Conservation (phyloP, 257 asterid species). For the Leonotis leonurus region DNA sequence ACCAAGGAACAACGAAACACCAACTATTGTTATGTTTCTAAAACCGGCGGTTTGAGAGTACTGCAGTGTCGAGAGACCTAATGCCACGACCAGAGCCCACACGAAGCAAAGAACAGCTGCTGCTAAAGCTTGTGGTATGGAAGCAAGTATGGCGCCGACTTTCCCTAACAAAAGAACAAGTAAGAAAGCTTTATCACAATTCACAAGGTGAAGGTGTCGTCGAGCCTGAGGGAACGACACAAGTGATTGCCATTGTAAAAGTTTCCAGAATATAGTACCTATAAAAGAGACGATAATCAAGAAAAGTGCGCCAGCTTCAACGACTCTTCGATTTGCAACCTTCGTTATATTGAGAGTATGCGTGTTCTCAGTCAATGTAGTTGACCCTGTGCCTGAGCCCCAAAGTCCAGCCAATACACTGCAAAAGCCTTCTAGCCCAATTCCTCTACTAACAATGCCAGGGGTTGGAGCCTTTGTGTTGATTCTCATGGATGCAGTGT, state of each 20-base stretch:
- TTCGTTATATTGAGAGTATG: slow-evolving; percentile 71
- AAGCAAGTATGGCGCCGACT: slow-evolving; percentile 92
- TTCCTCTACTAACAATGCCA: slow-evolving; percentile 85
- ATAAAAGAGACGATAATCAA: slow-evolving; percentile 75
- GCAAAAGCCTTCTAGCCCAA: slow-evolving; percentile 91
- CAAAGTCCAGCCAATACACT: slow-evolving; percentile 92
- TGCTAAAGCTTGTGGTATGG: slow-evolving; percentile 93
- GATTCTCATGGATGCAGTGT: slow-evolving; percentile 58
- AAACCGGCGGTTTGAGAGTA: slow-evolving; percentile 68
- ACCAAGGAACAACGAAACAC: slow-evolving; percentile 86
- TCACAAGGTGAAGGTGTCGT: background rate
- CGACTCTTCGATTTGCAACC: slow-evolving; percentile 76
- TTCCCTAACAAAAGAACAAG: slow-evolving; percentile 48
- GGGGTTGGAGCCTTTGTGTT: slow-evolving; percentile 77
- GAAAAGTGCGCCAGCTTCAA: slow-evolving; percentile 72
- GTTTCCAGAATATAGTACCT: slow-evolving; percentile 36
- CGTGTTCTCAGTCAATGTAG: slow-evolving; percentile 82
- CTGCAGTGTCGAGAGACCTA: slow-evolving; percentile 79
- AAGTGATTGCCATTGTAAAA: background rate
- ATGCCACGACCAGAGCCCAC: slow-evolving; percentile 79
- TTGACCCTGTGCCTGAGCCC: slow-evolving; percentile 94
- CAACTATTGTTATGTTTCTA: slow-evolving; percentile 79
- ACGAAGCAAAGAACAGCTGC: slow-evolving; percentile 88
- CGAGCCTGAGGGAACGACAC: background rate
- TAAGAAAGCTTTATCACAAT: slow-evolving; percentile 6